Evolutionary conservation across 2,329 filamentous ascomycete species (phyloP).

Genomic region (Dactylonectria macrodidyma): DNA sequence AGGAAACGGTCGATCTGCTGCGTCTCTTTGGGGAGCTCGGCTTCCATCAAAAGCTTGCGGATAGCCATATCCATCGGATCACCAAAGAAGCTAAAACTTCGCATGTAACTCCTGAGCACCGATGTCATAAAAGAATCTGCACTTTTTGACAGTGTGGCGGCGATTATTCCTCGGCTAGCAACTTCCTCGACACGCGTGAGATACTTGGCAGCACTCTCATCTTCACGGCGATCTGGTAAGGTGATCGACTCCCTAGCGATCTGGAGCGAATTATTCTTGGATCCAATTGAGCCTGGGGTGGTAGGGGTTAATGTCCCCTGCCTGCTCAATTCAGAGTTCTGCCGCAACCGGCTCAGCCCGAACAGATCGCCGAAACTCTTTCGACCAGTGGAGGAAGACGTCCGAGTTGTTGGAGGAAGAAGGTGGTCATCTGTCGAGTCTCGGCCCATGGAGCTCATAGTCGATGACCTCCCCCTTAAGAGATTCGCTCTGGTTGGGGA

Average conservation of each 20-base stretch:
- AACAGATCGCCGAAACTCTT: conserved; percentile 95
- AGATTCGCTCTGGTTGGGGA: conserved; percentile 74
- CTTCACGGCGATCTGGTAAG: conserved; percentile 85
- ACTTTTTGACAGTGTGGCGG: conserved; percentile 88
- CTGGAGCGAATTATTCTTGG: conserved; percentile 88
- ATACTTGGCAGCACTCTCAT: conserved; percentile 92
- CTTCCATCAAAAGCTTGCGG: conserved; percentile 95
- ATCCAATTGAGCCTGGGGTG: conserved; percentile 78
- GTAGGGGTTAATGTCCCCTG: conserved; percentile 78
- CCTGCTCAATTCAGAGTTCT: conserved; percentile 82
- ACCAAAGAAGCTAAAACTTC: conserved; percentile 93
- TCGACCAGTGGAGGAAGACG: conserved; percentile 89
- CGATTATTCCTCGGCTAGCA: conserved; percentile 86
- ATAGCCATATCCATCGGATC: conserved; percentile 99
- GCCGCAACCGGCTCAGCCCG: conserved; percentile 82
- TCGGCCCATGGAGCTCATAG: conserved; percentile 85
- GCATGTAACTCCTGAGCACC: conserved; percentile 94
- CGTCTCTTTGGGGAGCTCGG: conserved; percentile 95
- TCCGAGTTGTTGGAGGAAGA: conserved; percentile 77
- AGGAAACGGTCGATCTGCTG: conserved; percentile 97
- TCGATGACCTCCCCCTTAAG: conserved; percentile 86
- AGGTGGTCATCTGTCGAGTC: conserved; percentile 80
- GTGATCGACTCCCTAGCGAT: conserved; percentile 79
- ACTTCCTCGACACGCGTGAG: conserved; percentile 86
- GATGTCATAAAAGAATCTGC: conserved; percentile 86